phyloP scores from a whole-genome alignment of 1,139 yeast species.

The Blastobotrys buckinghamii region DNA sequence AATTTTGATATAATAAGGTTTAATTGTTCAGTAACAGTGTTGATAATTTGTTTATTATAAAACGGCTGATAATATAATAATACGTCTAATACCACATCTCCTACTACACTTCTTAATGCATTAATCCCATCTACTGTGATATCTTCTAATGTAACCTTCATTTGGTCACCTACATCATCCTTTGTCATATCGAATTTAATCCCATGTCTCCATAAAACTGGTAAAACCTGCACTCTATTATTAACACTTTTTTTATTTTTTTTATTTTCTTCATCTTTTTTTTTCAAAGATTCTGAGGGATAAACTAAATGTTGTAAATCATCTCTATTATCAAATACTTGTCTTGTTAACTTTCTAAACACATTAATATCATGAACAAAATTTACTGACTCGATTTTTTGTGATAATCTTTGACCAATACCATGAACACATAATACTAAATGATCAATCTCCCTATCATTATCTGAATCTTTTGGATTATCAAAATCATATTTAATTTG shows the following conservation, averaged over 20 bases:
- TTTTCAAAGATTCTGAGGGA: constrained; percentile 9
- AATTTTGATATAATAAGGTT: constrained; percentile 57
- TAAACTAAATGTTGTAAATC: constrained; percentile 29
- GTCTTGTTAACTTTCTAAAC: constrained; percentile 58
- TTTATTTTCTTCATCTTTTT: constrained; percentile 26
- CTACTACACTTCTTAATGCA: constrained; percentile 66
- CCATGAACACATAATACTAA: constrained; percentile 82
- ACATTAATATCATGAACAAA: constrained; percentile 77
- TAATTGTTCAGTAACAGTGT: constrained; percentile 54
- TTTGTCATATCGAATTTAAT: constrained; percentile 23
- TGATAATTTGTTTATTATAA: constrained; percentile 54
- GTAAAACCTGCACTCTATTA: constrained; percentile 56
- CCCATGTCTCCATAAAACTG: constrained; percentile 33
- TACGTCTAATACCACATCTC: constrained; percentile 83
- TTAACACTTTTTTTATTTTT: constrained; percentile 33
- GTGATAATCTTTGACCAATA: constrained; percentile 78
- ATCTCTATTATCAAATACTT: constrained; percentile 45
- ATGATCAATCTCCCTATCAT: constrained; percentile 59
- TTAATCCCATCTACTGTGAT: constrained; percentile 73
- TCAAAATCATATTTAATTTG: constrained; percentile 29
- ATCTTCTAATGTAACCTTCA: constrained; percentile 54
- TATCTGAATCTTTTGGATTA: constrained; percentile 11
- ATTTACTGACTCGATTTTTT: constrained; percentile 68
- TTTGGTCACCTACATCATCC: constrained; percentile 3
- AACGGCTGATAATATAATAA: constrained; percentile 69